These are phyloP conservation scores for Metschnikowia koreensis DNA, from an alignment of 805 yeast species.

Conservation along the genomic window DNA sequence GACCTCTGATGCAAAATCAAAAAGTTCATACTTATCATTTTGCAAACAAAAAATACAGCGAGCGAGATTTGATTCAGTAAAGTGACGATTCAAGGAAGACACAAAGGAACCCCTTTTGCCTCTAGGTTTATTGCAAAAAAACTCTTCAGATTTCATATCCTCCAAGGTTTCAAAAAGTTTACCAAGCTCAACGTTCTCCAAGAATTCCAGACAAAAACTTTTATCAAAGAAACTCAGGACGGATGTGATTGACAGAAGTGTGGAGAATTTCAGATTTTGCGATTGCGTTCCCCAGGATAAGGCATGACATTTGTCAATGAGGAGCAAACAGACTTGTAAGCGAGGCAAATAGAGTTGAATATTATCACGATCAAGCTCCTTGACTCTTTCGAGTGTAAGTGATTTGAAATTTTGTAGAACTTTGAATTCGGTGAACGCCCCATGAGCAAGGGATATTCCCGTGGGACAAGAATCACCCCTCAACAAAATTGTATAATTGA, in stretches of 20 bases:
- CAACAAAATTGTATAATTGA: slow-evolving; percentile 56
- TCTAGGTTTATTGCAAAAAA: neutral
- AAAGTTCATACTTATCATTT: slow-evolving; percentile 36
- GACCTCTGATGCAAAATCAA: slow-evolving; percentile 37
- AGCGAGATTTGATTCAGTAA: slow-evolving; percentile 2
- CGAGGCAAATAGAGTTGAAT: slow-evolving; percentile 31
- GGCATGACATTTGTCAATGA: slow-evolving; percentile 51
- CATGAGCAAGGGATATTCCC: slow-evolving; percentile 47
- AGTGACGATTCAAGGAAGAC: neutral
- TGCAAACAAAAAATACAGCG: slow-evolving; percentile 21
- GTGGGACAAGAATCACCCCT: slow-evolving; percentile 61
- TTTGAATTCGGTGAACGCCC: slow-evolving; percentile 46
- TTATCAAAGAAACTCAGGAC: neutral
- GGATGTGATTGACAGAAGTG: neutral
- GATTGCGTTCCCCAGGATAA: slow-evolving; percentile 50
- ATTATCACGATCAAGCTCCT: slow-evolving; percentile 10
- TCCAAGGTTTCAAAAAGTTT: slow-evolving; percentile 5
- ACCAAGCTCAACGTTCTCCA: slow-evolving; percentile 6
- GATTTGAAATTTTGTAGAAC: slow-evolving; percentile 40
- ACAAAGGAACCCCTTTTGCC: neutral
- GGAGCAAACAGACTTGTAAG: slow-evolving; percentile 45
- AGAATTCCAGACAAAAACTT: neutral
- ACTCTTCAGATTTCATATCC: neutral
- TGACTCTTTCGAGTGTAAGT: neutral
- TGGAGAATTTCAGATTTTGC: slow-evolving; percentile 4